Percentiles rank a stretch among this genome's conserved stretches.
These are phyloP conservation scores for Solanum chmielewskii DNA, from an alignment of 257 asterid genomes.

Conservation along the genomic window DNA sequence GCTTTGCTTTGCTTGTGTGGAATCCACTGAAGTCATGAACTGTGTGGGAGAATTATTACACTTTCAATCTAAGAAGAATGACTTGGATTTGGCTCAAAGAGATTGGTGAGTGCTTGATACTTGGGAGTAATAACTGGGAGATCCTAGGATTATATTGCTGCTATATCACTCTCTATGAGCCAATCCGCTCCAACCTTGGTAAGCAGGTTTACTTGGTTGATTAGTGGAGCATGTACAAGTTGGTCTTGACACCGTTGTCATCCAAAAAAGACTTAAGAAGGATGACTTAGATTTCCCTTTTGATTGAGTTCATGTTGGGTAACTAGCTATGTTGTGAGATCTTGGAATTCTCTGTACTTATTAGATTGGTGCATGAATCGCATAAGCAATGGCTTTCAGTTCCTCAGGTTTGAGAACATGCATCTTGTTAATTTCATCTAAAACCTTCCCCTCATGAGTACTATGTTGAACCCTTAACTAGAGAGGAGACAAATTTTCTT, in stretches of 20 bases:
- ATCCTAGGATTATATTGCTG: not conserved
- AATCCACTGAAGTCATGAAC: not conserved
- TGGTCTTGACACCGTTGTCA: not conserved
- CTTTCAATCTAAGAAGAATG: not conserved
- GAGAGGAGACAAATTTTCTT: not conserved
- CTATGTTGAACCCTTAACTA: not conserved
- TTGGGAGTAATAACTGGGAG: not conserved
- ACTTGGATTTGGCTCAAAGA: not conserved
- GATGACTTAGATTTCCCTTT: not conserved
- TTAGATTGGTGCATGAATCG: not conserved
- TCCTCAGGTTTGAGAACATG: not conserved
- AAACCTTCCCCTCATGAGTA: not conserved
- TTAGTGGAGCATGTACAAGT: not conserved
- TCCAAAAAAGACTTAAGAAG: not conserved
- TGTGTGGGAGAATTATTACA: not conserved
- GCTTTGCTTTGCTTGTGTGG: not conserved
- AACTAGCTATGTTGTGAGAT: not conserved
- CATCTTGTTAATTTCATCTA: not conserved
- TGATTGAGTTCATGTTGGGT: not conserved
- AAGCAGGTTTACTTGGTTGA: not conserved
- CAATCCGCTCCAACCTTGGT: not conserved
- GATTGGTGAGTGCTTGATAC: not conserved
- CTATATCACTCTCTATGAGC: not conserved
- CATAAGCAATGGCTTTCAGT: not conserved
- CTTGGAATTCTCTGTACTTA: not conserved